Percentiles rank a stretch among this genome's conserved stretches.
phyloP scores from a whole-genome alignment of 768 basidiomycete genomes.

The Mrakia blollopis region DNA sequence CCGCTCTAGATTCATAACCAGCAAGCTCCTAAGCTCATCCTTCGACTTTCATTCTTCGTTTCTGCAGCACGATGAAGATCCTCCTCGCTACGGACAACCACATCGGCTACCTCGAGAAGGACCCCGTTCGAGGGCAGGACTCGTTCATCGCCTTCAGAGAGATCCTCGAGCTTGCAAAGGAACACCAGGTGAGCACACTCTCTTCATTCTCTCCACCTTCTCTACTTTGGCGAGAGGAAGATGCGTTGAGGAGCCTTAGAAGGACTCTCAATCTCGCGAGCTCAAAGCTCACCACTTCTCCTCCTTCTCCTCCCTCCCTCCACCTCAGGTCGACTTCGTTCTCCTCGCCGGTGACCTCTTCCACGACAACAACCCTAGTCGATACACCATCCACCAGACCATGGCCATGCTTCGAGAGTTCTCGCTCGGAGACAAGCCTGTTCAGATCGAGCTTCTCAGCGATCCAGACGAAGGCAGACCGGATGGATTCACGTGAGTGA shows the following conservation, averaged over 20 bases:
- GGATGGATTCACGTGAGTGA: slow-evolving; percentile 69
- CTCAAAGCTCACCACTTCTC: background rate
- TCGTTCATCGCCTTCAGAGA: slow-evolving; percentile 93
- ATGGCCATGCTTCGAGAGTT: slow-evolving; percentile 86
- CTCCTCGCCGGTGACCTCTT: slow-evolving; percentile 94
- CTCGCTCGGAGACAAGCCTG: slow-evolving; percentile 77
- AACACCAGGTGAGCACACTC: slow-evolving; percentile 48
- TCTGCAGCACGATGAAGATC: slow-evolving; percentile 51
- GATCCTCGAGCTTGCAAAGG: slow-evolving; percentile 83
- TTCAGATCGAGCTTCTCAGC: slow-evolving; percentile 83
- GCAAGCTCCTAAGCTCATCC: background rate
- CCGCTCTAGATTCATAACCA: background rate
- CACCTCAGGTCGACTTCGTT: slow-evolving; percentile 79
- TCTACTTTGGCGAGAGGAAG: background rate
- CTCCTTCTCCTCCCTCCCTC: no score
- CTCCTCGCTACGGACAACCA: slow-evolving; percentile 94
- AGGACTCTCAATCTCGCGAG: no score
- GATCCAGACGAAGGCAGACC: slow-evolving; percentile 88
- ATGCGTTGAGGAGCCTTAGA: no score
- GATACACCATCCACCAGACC: slow-evolving; percentile 81
- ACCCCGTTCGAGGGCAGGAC: slow-evolving; percentile 90
- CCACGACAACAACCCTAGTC: slow-evolving; percentile 92
- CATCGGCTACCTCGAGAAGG: slow-evolving; percentile 89
- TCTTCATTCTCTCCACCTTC: background rate
- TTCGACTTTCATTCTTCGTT: background rate